phyloP scores from a whole-genome alignment of 345 rosid species.

The Ricinus communis region DNA sequence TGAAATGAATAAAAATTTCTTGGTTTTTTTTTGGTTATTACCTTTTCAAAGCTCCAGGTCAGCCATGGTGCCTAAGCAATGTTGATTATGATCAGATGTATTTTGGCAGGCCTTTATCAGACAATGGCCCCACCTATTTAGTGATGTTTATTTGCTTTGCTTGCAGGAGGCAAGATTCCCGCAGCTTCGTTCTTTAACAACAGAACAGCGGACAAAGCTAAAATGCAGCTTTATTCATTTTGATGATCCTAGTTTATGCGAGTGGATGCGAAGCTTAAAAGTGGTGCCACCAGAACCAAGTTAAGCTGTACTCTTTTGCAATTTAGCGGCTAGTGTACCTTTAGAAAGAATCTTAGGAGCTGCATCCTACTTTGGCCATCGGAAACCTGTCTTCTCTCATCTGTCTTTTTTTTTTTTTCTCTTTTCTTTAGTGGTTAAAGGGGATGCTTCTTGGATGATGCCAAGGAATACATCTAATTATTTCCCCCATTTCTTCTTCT shows the following conservation, averaged over 20 bases:
- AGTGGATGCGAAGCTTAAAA: constrained; percentile 86
- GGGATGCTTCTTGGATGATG: not conserved
- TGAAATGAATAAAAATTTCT: constrained; percentile 21
- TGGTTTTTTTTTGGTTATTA: no score
- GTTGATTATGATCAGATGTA: not conserved
- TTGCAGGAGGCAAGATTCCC: constrained; percentile 92
- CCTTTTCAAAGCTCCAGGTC: no score
- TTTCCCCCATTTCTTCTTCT: not conserved
- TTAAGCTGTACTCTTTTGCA: not conserved
- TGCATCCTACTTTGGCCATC: no score
- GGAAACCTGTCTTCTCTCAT: no score
- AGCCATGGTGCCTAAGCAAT: no score
- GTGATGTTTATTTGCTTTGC: constrained; percentile 11
- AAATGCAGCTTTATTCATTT: constrained; percentile 84
- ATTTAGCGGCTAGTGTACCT: constrained; percentile 3
- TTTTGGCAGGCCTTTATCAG: not conserved
- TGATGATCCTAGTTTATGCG: constrained; percentile 89
- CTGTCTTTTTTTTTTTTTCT: no score
- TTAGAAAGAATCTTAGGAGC: constrained; percentile 2
- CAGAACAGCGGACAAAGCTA: constrained; percentile 65
- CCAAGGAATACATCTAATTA: not conserved
- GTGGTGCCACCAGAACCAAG: constrained; percentile 45
- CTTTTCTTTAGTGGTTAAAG: not conserved
- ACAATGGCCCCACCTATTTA: not conserved
- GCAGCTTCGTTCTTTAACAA: constrained; percentile 64